Evolutionary conservation across 345 rosid species (phyloP), one percentile per base, ranked within the genome.

Genomic region (Populus deltoides): DNA sequence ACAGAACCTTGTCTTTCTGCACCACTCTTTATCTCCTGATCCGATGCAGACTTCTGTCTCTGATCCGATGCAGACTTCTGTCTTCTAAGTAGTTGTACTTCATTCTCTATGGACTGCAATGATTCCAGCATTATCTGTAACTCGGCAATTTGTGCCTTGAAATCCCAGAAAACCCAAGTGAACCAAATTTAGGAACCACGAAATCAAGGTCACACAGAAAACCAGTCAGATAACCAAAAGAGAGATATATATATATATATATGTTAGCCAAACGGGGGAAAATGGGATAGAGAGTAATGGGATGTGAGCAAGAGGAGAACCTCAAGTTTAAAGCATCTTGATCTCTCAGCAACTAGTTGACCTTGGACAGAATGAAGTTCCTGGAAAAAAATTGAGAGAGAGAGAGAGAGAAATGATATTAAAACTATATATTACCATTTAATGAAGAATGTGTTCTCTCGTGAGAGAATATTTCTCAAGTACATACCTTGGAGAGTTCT

Each of bases 291-390:
- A 8, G 47, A 11, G 69, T 38, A 68, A 24, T 11, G 70, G n/a
- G 10, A 39, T 73, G 39, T 22, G 66, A 77, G 39, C 55, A 10
- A 36, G 70, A 17, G 31, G 53, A 68, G 17, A 75, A 96, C 99
- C 99, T 96, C 99, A 72, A 93, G 89, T 84, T 93, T 96, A 74
- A 91, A 92, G 93, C 97, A 96, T 92, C 99, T 90, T 83, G 98
- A 96, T 85, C 97, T 91, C 89, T 96, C 99, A 6, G 97, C 85
- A 66, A 81, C 83, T 70, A 92, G 90, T 85, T 93, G 98, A 83
- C 97, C 93, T 84, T 90, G 94, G 72, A 96, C 97, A 29, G 98
- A 96, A 39, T 88, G 90, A 68, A 93, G 92, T 87, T 96, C 98
- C 99, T 96, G 16, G 0, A 9, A 68, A 68, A 68, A 18, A 22